Conservation (phyloP, 805 yeast species). For the Kregervanrija pseudodelftensis region DNA sequence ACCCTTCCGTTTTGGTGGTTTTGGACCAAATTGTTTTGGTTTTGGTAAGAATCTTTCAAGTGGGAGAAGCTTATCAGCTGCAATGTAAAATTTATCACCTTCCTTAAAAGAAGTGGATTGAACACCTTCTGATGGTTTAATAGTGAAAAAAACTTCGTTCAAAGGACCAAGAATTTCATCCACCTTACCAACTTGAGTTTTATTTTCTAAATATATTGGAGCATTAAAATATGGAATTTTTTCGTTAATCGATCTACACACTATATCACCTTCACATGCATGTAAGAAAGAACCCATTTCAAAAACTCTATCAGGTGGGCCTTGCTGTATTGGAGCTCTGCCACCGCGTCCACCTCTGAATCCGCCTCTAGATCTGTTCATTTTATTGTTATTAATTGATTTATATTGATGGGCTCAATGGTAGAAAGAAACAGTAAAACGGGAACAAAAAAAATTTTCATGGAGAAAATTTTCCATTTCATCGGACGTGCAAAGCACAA, state of each 20-base stretch:
- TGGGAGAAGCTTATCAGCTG: slow-evolving; percentile 91
- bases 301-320: slow-evolving; percentile 92
- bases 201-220: slow-evolving; percentile 93
- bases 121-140: slow-evolving; percentile 94
- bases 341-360: slow-evolving; percentile 70
- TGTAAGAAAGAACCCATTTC: slow-evolving; percentile 94
- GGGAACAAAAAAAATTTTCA: neutral
- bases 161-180: slow-evolving; percentile 97
- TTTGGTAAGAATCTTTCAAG: slow-evolving; percentile 95
- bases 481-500: no score
- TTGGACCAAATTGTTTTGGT: slow-evolving; percentile 83
- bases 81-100: slow-evolving; percentile 95
- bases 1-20: slow-evolving; percentile 65
- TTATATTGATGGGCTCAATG: neutral
- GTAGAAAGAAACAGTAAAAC: slow-evolving; percentile 2
- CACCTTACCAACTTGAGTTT: slow-evolving; percentile 92
- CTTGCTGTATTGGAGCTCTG: slow-evolving; percentile 62
- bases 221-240: slow-evolving; percentile 98
- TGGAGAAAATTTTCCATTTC: neutral
- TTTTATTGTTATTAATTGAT: slow-evolving; percentile 16
- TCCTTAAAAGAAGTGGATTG: slow-evolving; percentile 88
- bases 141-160: slow-evolving; percentile 96
- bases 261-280: slow-evolving; percentile 94
- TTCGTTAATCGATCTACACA: slow-evolving; percentile 89
- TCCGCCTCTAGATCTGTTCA: slow-evolving; percentile 69